Percentiles rank a stretch among this genome's conserved stretches.
Conservation (phyloP, 116 monocot genomes). For the Posidonia oceanica region DNA sequence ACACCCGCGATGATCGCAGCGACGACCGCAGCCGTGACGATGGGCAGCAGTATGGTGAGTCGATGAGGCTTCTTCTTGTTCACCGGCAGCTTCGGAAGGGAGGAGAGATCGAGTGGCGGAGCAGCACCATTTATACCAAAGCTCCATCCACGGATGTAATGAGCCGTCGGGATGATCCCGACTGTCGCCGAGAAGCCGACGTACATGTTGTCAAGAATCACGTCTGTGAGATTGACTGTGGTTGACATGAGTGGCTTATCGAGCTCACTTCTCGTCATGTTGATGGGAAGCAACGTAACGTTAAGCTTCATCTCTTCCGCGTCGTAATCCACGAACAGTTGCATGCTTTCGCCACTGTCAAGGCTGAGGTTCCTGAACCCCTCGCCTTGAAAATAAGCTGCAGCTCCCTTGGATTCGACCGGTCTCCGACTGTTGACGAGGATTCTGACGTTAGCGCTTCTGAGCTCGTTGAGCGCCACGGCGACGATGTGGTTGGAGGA, state of each 20-base stretch:
- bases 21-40: not conserved
- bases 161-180: not conserved
- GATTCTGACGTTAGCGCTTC: too few relatives aligned
- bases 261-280: not conserved
- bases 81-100: not conserved
- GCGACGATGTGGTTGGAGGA: too few relatives aligned
- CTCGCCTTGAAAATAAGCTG: too few relatives aligned
- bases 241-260: not conserved
- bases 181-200: constrained; percentile 9
- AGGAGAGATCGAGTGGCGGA: not conserved
- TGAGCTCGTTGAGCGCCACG: too few relatives aligned
- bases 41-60: not conserved
- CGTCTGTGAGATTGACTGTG: not conserved
- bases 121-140: constrained; percentile 3
- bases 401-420: too few relatives aligned
- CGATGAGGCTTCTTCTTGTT: not conserved
- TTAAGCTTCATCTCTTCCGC: not conserved
- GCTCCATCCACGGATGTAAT: constrained; percentile 12
- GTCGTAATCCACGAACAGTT: constrained; percentile 17
- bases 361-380: too few relatives aligned
- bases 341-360: not conserved
- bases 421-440: too few relatives aligned
- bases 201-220: not conserved
- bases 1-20: not conserved
- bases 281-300: not conserved